Conservation (phyloP, 768 basidiomycete genomes). For the Naganishia randhawae region DNA sequence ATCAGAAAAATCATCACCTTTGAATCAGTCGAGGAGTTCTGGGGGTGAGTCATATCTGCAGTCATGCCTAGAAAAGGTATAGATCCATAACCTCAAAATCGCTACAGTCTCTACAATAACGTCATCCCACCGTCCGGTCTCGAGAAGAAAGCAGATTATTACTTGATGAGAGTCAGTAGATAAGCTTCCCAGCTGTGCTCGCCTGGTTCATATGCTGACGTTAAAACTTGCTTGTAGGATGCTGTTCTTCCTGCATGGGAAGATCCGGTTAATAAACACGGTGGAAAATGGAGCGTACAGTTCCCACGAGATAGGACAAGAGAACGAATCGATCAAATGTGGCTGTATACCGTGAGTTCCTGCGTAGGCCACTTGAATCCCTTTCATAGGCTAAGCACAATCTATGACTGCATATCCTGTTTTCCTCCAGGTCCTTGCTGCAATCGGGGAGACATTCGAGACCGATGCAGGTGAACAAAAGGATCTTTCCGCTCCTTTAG, state of each 20-base stretch:
- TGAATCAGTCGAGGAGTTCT: constrained; percentile 97
- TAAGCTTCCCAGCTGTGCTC: neutral
- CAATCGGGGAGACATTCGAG: constrained; percentile 98
- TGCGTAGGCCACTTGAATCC: neutral
- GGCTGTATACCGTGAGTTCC: constrained; percentile 83
- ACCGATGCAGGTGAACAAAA: constrained; percentile 23
- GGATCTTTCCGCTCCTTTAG: neutral
- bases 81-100: neutral
- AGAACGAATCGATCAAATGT: constrained; percentile 80
- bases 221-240: constrained; percentile 57
- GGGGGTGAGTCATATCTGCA: constrained; percentile 66
- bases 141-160: constrained; percentile 97
- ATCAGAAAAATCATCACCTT: constrained; percentile 94
- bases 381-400: constrained; percentile 6
- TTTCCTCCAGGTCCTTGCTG: constrained; percentile 82
- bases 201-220: neutral
- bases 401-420: neutral
- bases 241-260: constrained; percentile 98
- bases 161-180: constrained; percentile 82
- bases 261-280: constrained; percentile 90
- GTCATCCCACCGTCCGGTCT: constrained; percentile 91
- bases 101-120: constrained; percentile 80
- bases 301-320: constrained; percentile 93
- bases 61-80: neutral
- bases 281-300: constrained; percentile 99